Evolutionary conservation across 495 filamentous ascomycete genomes (phyloP).

Genomic region (Cercophora newfieldiana): DNA sequence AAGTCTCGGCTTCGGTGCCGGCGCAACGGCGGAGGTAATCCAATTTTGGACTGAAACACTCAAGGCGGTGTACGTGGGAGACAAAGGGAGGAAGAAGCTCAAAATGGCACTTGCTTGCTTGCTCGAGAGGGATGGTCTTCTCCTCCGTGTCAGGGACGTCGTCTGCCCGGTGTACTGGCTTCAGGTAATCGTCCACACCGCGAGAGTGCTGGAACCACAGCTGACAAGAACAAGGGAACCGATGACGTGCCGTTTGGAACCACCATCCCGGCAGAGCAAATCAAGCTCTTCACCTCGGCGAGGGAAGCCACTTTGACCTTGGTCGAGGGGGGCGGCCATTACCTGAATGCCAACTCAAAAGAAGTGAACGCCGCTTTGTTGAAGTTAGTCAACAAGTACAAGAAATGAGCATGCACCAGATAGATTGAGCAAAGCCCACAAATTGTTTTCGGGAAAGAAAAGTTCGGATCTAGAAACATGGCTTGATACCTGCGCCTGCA

Average conservation of each 20-base stretch:
- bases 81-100: constrained; percentile 56
- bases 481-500: too few relatives aligned
- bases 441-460: too few relatives aligned
- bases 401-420: neutral
- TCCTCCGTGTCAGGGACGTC: constrained; percentile 54
- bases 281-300: constrained; percentile 56
- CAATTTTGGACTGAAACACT: constrained; percentile 56
- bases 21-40: constrained; percentile 39
- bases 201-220: neutral
- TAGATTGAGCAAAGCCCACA: too few relatives aligned
- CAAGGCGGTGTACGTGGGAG: constrained; percentile 57
- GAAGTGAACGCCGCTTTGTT: constrained; percentile 56
- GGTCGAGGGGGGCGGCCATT: constrained; percentile 58
- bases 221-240: constrained; percentile 46
- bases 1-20: constrained; percentile 56
- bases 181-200: constrained; percentile 47
- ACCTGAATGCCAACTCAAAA: constrained; percentile 57
- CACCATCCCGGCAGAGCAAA: constrained; percentile 53
- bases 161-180: constrained; percentile 63
- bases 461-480: too few relatives aligned
- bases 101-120: constrained; percentile 60
- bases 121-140: constrained; percentile 59
- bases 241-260: constrained; percentile 53
- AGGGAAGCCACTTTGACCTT: constrained; percentile 49
- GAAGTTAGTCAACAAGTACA: constrained; percentile 48